Base-by-base conservation (phyloP, 2,329 filamentous ascomycete species). In the Trichoderma semiorbis region DNA sequence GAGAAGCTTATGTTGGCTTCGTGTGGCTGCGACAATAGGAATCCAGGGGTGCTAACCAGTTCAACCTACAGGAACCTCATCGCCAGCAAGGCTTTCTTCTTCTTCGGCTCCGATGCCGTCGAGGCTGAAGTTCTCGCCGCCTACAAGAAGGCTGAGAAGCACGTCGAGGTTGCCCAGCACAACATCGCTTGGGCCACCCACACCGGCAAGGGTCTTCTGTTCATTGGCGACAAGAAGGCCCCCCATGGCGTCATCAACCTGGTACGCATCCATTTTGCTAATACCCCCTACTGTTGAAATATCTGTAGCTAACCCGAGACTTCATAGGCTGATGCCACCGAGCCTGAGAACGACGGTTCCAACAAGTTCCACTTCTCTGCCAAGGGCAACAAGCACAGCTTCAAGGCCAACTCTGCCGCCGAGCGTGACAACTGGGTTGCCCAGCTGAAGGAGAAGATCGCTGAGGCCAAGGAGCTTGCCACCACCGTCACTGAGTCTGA, bases 371-470 rank as follows among this genome's bases (percentile, higher is more conserved):
- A 90, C 79, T 92, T 98, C 87, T 93, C 91, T 80, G 84, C 93
- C 80, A 91, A 92, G 83, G 92, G 92, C 77, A 92, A 97, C 85
- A 97, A 97, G 90, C 94, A 98, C 88, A 89, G 89, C 73, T 97
- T 99, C 88, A 95, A 98, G 89, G 93, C 95, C 72, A 79, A 85
- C 78, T 91, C 80, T 78, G 78, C 88, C 63, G 85, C 89, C 72
- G 94, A 98, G 85, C 94, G 95, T 80, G 94, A 97, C 83, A 93
- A 92, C 88, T 98, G 96, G 96, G 89, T 97, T 78, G 85, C 90
- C 74, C 92, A 95, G 79, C 82, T 97, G 77, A 94, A 96, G 89
- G 84, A 88, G 78, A 93, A 95, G 87, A 89, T 93, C 68, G 88
- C 90, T 66, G 94, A 97, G 85, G 95, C 94, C 78, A 97, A 96